A percentile compares a stretch with the other conserved stretches of the same genome.
phyloP scores from a whole-genome alignment of 1,139 yeast genomes.

The Sugiyamaella novakii region DNA sequence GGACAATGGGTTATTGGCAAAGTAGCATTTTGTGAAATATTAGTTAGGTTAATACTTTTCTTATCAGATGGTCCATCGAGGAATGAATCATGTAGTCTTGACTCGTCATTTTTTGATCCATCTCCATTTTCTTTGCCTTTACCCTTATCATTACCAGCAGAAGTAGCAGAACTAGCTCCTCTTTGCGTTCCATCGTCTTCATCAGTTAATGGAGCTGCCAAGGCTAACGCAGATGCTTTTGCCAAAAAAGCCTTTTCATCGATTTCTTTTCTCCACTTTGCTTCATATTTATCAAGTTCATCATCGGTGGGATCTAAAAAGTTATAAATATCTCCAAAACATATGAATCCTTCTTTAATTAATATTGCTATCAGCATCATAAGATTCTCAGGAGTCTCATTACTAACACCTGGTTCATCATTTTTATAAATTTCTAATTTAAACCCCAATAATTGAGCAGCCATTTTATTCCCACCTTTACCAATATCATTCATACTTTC shows the following conservation, averaged over 20 bases:
- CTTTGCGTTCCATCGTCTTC: slow-evolving; percentile 42
- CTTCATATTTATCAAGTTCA: slow-evolving; percentile 49
- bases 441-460: slow-evolving; percentile 62
- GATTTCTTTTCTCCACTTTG: slow-evolving; percentile 52
- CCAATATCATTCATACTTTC: slow-evolving; percentile 43
- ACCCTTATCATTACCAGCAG: slow-evolving; percentile 2
- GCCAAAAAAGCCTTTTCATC: slow-evolving; percentile 67
- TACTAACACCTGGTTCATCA: not conserved
- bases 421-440: slow-evolving; percentile 46
- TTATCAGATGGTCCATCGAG: slow-evolving; percentile 4
- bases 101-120: not conserved
- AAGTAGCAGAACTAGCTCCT: slow-evolving; percentile 6
- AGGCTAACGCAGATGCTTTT: slow-evolving; percentile 76
- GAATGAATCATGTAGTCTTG: not conserved
- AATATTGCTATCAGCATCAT: slow-evolving; percentile 52
- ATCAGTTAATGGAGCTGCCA: slow-evolving; percentile 80
- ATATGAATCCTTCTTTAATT: slow-evolving; percentile 68
- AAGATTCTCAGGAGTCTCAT: slow-evolving; percentile 40
- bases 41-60: slow-evolving; percentile 20
- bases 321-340: slow-evolving; percentile 63
- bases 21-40: not conserved
- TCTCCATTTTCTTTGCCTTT: slow-evolving; percentile 17
- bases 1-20: slow-evolving; percentile 28
- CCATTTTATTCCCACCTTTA: slow-evolving; percentile 60
- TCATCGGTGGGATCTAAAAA: slow-evolving; percentile 53